A percentile compares a stretch with the other conserved stretches of the same genome.
Conservation (phyloP, 2,329 filamentous ascomycete species). For the Apiospora malaysiana region DNA sequence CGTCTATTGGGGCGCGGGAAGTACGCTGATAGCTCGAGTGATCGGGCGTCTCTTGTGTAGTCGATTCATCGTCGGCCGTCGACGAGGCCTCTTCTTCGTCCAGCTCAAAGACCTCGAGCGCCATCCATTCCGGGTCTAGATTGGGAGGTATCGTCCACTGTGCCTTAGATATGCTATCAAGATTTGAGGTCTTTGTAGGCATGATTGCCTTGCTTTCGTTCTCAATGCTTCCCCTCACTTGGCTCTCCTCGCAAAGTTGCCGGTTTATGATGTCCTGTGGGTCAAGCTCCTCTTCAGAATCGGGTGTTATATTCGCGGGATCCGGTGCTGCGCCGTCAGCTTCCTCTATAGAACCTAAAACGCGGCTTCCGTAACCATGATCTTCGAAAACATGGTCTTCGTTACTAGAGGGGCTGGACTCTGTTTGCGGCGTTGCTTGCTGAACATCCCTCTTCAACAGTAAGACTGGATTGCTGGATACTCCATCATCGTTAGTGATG, state of each 20-base stretch:
- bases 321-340: not conserved
- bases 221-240: slow-evolving; percentile 23
- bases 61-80: slow-evolving; percentile 30
- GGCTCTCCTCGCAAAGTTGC: slow-evolving; percentile 50
- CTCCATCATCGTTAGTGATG: slow-evolving; percentile 64
- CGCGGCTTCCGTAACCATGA: too few species aligned
- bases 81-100: slow-evolving; percentile 49
- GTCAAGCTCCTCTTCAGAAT: slow-evolving; percentile 34
- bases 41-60: slow-evolving; percentile 25
- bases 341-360: slow-evolving; percentile 26
- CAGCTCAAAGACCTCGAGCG: slow-evolving; percentile 82
- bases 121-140: slow-evolving; percentile 89
- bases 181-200: slow-evolving; percentile 13
- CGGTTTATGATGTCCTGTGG: slow-evolving; percentile 52
- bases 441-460: slow-evolving; percentile 74
- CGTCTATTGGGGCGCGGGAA: slow-evolving; percentile 33
- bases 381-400: not conserved
- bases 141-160: slow-evolving; percentile 72
- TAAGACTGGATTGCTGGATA: slow-evolving; percentile 75
- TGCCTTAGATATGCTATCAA: slow-evolving; percentile 19
- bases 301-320: slow-evolving; percentile 20
- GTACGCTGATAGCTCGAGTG: slow-evolving; percentile 27
- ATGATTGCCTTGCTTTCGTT: slow-evolving; percentile 8
- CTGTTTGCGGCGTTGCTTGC: slow-evolving; percentile 38
- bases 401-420: slow-evolving; percentile 24